Evolutionary conservation across 345 rosid species (phyloP), one percentile per base, ranked within the genome.

Genomic region (Noccaea caerulescens): DNA sequence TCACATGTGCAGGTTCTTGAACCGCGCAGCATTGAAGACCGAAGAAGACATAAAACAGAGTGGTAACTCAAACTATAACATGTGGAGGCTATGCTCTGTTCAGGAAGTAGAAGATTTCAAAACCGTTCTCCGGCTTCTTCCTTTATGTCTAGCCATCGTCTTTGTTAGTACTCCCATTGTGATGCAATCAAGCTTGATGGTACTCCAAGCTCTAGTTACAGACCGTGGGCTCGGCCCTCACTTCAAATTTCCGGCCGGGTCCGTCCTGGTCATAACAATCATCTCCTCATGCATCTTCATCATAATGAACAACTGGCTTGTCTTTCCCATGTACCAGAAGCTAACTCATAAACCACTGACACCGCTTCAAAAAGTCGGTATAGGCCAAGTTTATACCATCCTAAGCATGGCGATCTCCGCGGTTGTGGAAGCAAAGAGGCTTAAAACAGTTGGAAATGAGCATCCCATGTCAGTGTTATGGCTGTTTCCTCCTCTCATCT

Each of bases 71-170:
- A 43, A 68, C 9, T 46, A 71, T 20, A 82, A 58, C 47, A 72
- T 39, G 2, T 83, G 90, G 88, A 83, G 83, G 52, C 50, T 88
- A 20, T 79, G 89, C 70, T 60, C 84, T 2, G 61, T 62, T 0
- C 50, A 71, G 16, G 84, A 85, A 75, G 90, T 85, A 47, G 92
- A 84, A 66, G 84, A 86, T 75, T 77, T 85, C 3, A 88, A 88
- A 68, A 41, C 64, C 9, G 39, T 86, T 6, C 13, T 87, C 9
- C 80, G 66, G 52, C 72, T 85, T 49, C 52, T 78, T 23, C 92
- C 88, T 11, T 41, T 80, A 3, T 80, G 78, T 72, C 61, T 83
- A 59, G 13, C 76, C 7, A 14, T 68, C 12, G 46, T 89, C 32
- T 50, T 81, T 6, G 9, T 85, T 38, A 53, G 65, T 68, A 77